These are phyloP conservation scores for Ascochyta clinopodiicola DNA, from an alignment of 2,329 filamentous ascomycete species.

Conservation along the genomic window DNA sequence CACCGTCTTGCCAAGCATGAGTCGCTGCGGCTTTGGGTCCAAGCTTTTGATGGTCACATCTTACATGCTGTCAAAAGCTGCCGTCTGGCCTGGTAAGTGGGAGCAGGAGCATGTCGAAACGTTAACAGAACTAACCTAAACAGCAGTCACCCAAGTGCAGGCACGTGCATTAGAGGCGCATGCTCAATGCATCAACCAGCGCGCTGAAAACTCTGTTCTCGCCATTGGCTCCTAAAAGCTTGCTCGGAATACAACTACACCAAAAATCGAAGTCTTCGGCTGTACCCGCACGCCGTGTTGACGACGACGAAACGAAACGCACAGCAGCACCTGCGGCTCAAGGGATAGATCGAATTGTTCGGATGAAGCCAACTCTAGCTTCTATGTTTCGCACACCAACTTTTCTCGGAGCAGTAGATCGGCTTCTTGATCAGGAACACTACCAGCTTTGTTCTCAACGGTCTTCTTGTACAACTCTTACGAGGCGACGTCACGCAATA, in stretches of 20 bases:
- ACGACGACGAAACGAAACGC: constrained; percentile 1
- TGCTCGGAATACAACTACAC: neutral
- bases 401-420: neutral
- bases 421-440: neutral
- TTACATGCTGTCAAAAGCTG: constrained; percentile 84
- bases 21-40: constrained; percentile 74
- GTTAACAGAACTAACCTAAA: constrained; percentile 4
- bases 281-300: neutral
- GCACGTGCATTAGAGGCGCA: constrained; percentile 69
- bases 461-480: constrained; percentile 8
- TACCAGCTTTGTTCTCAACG: neutral
- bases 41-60: constrained; percentile 85
- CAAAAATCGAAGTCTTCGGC: neutral
- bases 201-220: constrained; percentile 58
- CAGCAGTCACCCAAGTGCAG: constrained; percentile 71
- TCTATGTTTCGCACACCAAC: neutral
- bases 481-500: neutral
- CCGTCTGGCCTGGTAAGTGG: constrained; percentile 86
- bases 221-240: constrained; percentile 36
- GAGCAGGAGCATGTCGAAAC: neutral
- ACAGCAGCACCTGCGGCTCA: neutral
- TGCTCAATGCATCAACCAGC: constrained; percentile 67
- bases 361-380: neutral
- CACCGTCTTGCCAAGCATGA: constrained; percentile 63
- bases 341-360: too few species aligned